These are phyloP conservation scores for Lasiodiplodia sp. DNA, from an alignment of 2,329 filamentous ascomycete species.

Conservation along the genomic window DNA sequence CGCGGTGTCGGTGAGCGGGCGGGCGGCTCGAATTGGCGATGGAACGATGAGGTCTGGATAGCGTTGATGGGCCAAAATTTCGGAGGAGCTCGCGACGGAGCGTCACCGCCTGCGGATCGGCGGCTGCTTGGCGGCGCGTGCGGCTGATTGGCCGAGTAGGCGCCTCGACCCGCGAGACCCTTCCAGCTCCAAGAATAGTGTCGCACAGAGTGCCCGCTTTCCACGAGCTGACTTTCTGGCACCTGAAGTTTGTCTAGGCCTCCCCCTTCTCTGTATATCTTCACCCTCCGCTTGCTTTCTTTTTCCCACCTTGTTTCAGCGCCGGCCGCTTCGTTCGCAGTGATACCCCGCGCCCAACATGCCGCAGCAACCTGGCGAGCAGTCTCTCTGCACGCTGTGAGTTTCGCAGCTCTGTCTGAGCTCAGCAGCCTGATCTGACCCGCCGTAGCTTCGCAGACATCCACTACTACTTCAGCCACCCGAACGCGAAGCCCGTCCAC, in stretches of 20 bases:
- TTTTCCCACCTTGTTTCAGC: constrained; percentile 11
- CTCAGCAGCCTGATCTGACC: constrained; percentile 34
- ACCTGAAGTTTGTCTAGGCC: neutral
- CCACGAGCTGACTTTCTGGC: constrained; percentile 15
- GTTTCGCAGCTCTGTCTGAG: constrained; percentile 32
- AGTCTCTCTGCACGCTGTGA: constrained; percentile 56
- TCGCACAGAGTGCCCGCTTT: constrained; percentile 20
- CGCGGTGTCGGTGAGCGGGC: constrained; percentile 16
- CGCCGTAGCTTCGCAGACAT: constrained; percentile 74
- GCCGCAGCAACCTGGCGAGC: constrained; percentile 58
- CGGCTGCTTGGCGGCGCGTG: neutral
- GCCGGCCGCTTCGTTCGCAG: constrained; percentile 15
- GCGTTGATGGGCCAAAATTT: constrained; percentile 38
- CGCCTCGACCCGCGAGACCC: constrained; percentile 8
- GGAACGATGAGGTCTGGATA: constrained; percentile 4
- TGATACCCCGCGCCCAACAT: constrained; percentile 39
- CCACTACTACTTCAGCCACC: constrained; percentile 80
- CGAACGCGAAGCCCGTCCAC: constrained; percentile 72
- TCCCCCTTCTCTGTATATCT: constrained; percentile 32
- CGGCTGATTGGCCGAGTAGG: constrained; percentile 29
- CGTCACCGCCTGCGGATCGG: constrained; percentile 30
- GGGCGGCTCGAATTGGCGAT: constrained; percentile 20
- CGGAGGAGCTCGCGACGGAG: constrained; percentile 34
- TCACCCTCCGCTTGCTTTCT: constrained; percentile 15
- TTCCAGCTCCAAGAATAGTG: constrained; percentile 28